Evolutionary conservation across 257 asterid species (phyloP).

Genomic region (Misopates orontium): DNA sequence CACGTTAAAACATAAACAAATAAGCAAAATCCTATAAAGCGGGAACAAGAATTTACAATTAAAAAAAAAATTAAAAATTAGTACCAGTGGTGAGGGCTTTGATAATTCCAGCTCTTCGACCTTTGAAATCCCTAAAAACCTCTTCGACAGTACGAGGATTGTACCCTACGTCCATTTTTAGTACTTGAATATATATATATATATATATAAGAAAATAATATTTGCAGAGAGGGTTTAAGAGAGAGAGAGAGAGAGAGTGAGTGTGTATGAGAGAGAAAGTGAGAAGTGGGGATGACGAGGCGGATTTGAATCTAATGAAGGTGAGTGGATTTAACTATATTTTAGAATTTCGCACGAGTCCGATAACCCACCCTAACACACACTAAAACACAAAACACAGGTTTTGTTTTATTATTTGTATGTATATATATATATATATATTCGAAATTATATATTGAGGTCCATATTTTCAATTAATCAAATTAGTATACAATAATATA

Average conservation of each 20-base stretch:
- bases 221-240: constrained; percentile 18
- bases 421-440: no score
- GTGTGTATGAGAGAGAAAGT: background rate
- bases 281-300: constrained; percentile 21
- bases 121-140: constrained; percentile 54
- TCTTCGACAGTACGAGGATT: constrained; percentile 57
- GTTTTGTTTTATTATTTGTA: background rate
- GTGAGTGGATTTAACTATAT: constrained; percentile 39
- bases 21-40: background rate
- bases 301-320: constrained; percentile 47
- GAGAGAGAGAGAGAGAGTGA: background rate
- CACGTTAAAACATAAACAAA: background rate
- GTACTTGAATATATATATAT: no score
- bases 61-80: background rate
- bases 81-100: constrained; percentile 60
- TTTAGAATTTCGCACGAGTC: constrained; percentile 37
- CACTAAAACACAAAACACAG: background rate
- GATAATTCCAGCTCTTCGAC: constrained; percentile 52
- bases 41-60: background rate
- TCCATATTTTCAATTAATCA: background rate
- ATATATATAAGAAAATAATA: no score
- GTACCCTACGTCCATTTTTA: constrained; percentile 42
- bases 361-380: constrained; percentile 39
- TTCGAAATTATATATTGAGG: no score
- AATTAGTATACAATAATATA: no score